Evolutionary conservation across 139 green algal genomes (phyloP).

Genomic region (Closterium sp.): DNA sequence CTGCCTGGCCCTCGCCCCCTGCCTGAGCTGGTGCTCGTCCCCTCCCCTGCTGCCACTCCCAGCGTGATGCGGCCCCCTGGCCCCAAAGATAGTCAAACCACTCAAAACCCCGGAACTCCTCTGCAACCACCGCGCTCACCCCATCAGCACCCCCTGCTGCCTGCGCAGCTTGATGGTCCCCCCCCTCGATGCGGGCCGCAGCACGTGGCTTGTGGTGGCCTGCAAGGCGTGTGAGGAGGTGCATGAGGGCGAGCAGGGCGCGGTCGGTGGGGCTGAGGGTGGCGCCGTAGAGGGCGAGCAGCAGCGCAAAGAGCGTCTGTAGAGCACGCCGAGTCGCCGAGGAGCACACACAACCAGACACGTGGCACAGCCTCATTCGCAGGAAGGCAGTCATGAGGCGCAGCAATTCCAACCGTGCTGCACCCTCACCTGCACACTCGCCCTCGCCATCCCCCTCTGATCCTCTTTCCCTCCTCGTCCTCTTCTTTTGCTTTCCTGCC

Average conservation of each 20-base stretch:
- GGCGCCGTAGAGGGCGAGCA: constrained; percentile 2
- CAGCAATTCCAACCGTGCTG: not conserved
- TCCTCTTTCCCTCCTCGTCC: not conserved
- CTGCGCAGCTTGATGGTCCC: not conserved
- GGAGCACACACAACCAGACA: not conserved
- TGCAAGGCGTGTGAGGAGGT: not conserved
- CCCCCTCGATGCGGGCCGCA: too few relatives aligned
- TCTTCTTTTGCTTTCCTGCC: not conserved
- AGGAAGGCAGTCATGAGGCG: not conserved
- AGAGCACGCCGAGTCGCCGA: not conserved
- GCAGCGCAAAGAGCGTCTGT: not conserved
- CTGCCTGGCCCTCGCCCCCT: not conserved
- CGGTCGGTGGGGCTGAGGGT: not conserved
- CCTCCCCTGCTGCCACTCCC: not conserved
- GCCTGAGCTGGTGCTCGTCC: not conserved
- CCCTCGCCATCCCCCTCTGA: not conserved
- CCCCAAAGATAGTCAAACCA: constrained; percentile 6
- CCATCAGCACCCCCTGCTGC: not conserved
- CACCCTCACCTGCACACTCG: not conserved
- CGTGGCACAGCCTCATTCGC: not conserved
- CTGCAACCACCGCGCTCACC: not conserved
- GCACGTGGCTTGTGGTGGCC: not conserved
- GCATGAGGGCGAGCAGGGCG: constrained; percentile 7
- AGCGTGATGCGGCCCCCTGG: not conserved
- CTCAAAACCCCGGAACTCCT: not conserved